phyloP scores from a whole-genome alignment of 228 moss, liverwort and hornwort genomes.

The Sphagnum magellanicum region DNA sequence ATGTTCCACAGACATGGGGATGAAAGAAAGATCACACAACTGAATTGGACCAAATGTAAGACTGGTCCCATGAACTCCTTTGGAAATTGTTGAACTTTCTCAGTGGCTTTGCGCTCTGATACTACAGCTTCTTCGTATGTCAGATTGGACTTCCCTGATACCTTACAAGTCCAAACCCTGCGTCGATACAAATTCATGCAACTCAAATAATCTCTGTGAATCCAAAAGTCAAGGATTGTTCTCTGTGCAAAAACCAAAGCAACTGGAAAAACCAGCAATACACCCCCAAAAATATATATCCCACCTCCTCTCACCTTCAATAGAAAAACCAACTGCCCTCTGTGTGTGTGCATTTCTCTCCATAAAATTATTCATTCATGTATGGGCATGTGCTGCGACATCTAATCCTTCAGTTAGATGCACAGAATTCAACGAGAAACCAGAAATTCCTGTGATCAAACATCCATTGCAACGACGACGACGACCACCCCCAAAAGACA shows the following conservation, averaged over 20 bases:
- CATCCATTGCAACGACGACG: too few species aligned
- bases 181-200: slow-evolving; percentile 80
- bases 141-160: slow-evolving; percentile 86
- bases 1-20: too few species aligned
- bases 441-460: too few species aligned
- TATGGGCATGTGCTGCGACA: neutral
- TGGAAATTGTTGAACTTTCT: slow-evolving; percentile 92
- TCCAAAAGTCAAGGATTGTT: slow-evolving; percentile 16
- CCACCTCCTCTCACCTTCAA: too few species aligned
- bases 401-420: neutral
- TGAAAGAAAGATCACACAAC: slow-evolving; percentile 11
- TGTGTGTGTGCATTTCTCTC: neutral
- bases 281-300: too few species aligned
- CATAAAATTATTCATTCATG: neutral
- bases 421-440: too few species aligned
- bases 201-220: slow-evolving; percentile 47
- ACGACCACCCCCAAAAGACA: too few species aligned
- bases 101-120: slow-evolving; percentile 89
- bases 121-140: slow-evolving; percentile 96
- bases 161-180: slow-evolving; percentile 95
- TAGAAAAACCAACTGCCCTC: too few species aligned
- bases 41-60: slow-evolving; percentile 90
- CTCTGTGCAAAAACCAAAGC: too few species aligned
- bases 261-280: too few species aligned
- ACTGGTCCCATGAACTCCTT: slow-evolving; percentile 99